A percentile compares a stretch with the other conserved stretches of the same genome.
These are phyloP conservation scores for Blastocladiella emersonii DNA, from an alignment of 371 early-diverging fungal genomes.

Conservation along the genomic window DNA sequence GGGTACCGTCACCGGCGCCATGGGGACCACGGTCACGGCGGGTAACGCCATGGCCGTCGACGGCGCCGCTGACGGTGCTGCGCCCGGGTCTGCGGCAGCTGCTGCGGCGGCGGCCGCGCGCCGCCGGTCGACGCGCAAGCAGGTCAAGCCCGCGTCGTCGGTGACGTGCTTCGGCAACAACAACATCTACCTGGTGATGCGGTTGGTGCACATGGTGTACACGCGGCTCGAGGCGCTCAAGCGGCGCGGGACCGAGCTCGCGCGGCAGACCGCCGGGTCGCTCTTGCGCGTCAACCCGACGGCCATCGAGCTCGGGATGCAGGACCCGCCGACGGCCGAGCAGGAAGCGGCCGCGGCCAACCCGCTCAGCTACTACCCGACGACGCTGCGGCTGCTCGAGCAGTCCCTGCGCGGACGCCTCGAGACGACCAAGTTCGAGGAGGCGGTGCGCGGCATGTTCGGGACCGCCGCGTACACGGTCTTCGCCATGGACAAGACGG, in stretches of 20 bases:
- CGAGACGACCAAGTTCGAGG: conserved; percentile 81
- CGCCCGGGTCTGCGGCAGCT: not conserved
- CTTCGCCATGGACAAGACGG: conserved; percentile 76
- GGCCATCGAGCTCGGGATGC: conserved; percentile 68
- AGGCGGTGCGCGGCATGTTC: conserved; percentile 69
- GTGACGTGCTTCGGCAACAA: not conserved
- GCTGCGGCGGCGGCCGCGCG: not conserved
- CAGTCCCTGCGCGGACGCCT: conserved; percentile 68
- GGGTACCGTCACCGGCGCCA: not conserved
- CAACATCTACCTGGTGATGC: not conserved
- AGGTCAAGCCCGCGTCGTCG: not conserved
- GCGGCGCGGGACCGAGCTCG: conserved; percentile 42
- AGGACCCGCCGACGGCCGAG: conserved; percentile 30
- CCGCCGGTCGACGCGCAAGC: not conserved
- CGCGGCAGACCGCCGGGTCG: conserved; percentile 35
- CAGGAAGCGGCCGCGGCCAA: conserved; percentile 2
- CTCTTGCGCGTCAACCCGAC: conserved; percentile 47
- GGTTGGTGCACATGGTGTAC: conserved; percentile 50
- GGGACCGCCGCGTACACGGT: conserved; percentile 71
- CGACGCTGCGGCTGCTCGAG: conserved; percentile 57
- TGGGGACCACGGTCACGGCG: not conserved
- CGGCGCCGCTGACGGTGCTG: no score
- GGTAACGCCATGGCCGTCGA: not conserved
- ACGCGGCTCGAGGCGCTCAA: conserved; percentile 65
- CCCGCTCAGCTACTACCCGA: conserved; percentile 46